Percentiles rank a stretch among this genome's conserved stretches.
phyloP scores from a whole-genome alignment of 179 eudicot species.

The Spinacia oleracea region DNA sequence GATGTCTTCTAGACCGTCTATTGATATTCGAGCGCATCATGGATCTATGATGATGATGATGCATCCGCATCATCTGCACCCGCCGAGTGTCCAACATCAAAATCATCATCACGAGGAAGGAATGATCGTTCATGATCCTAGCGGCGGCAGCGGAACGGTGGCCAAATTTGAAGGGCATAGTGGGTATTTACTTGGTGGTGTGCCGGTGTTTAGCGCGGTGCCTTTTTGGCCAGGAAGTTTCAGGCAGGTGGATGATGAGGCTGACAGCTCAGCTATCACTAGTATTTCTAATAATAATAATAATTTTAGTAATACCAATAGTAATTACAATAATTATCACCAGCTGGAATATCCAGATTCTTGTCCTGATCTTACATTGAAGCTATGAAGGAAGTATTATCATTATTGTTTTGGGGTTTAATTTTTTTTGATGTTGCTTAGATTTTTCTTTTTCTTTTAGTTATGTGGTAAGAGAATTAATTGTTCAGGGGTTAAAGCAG shows the following conservation, averaged over 20 bases:
- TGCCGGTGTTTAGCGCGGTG: constrained; percentile 35
- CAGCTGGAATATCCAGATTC: constrained; percentile 17
- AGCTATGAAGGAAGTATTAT: constrained; percentile 21
- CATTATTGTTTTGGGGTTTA: background rate
- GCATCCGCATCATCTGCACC: constrained; percentile 20
- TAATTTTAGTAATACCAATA: background rate
- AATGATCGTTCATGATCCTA: background rate
- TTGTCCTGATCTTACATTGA: constrained; percentile 39
- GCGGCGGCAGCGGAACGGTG: constrained; percentile 16
- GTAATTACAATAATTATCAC: background rate
- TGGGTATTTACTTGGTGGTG: constrained; percentile 37
- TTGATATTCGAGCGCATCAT: constrained; percentile 34
- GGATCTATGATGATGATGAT: constrained; percentile 41
- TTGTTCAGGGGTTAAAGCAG: background rate
- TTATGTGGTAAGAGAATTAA: background rate
- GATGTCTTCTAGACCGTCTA: constrained; percentile 29
- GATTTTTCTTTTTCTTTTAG: background rate
- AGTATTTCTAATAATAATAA: constrained; percentile 10
- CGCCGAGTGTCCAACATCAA: background rate
- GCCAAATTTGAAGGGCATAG: constrained; percentile 33
- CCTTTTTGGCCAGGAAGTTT: constrained; percentile 47
- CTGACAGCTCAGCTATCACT: constrained; percentile 29
- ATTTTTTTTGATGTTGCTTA: background rate
- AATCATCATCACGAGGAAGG: constrained; percentile 20
- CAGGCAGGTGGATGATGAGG: constrained; percentile 32